Conservation (phyloP, 768 basidiomycete genomes). For the Trametes meyenii region DNA sequence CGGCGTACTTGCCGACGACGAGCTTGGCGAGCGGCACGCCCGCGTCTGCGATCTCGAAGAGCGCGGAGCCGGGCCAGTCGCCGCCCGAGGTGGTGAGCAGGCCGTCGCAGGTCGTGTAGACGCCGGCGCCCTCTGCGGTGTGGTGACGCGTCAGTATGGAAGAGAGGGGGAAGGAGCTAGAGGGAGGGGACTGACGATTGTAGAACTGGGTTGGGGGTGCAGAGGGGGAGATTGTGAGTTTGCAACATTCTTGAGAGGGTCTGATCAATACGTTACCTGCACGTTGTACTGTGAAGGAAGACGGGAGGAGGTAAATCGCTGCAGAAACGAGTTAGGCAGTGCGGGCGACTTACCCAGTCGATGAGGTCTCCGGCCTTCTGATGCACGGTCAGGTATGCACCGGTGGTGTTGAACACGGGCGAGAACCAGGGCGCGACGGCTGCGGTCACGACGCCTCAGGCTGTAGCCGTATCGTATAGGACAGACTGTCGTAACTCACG, state of each 20-base stretch:
- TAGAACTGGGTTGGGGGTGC: conserved; percentile 14
- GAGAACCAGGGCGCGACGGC: conserved; percentile 32
- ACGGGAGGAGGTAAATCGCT: background rate
- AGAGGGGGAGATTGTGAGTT: background rate
- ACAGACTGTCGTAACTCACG: background rate
- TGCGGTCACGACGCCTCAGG: background rate
- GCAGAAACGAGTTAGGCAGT: background rate
- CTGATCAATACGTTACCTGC: background rate
- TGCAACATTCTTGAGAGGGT: background rate
- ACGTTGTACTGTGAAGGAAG: conserved; percentile 3
- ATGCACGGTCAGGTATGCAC: conserved; percentile 61
- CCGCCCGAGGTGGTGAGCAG: conserved; percentile 43
- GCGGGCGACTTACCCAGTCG: conserved; percentile 46
- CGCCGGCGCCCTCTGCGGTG: conserved; percentile 22
- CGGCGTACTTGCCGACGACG: conserved; percentile 69
- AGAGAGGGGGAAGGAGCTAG: background rate
- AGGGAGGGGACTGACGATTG: conserved; percentile 8
- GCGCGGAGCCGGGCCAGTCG: conserved; percentile 41
- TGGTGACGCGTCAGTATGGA: background rate
- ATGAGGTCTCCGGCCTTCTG: conserved; percentile 53
- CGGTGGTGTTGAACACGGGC: conserved; percentile 34
- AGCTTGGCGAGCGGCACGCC: conserved; percentile 58
- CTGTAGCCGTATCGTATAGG: background rate
- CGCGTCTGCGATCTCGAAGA: conserved; percentile 56
- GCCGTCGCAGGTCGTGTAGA: conserved; percentile 39